phyloP scores from a whole-genome alignment of 2,329 filamentous ascomycete genomes.

The Neopestalotiopsis sp. region DNA sequence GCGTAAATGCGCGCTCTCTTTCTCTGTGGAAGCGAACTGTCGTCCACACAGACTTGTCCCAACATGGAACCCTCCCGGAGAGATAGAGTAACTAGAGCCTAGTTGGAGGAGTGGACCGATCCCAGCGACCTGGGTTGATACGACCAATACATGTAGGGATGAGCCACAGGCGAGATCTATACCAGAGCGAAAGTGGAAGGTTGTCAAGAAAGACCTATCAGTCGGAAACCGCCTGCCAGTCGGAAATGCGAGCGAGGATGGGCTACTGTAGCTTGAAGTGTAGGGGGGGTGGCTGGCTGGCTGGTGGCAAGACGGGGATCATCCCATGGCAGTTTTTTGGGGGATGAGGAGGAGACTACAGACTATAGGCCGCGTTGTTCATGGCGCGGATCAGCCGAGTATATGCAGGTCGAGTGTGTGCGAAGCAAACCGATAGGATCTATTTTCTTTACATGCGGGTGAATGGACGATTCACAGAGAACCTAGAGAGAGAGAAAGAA shows the following conservation, averaged over 20 bases:
- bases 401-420: neutral
- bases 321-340: neutral
- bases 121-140: slow-evolving; percentile 12
- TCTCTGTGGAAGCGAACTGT: neutral
- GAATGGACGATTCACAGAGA: neutral
- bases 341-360: neutral
- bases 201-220: neutral
- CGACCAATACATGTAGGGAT: neutral
- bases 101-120: neutral
- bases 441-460: neutral
- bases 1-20: neutral
- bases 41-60: neutral
- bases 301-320: neutral
- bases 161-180: slow-evolving; percentile 5
- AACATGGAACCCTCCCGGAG: neutral
- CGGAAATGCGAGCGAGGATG: neutral
- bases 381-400: neutral
- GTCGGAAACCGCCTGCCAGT: neutral
- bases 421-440: neutral
- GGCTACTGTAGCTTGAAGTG: neutral
- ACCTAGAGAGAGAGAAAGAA: no score
- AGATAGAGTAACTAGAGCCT: neutral
- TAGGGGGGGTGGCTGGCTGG: neutral
- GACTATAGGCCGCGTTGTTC: neutral
- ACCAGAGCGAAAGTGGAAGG: slow-evolving; percentile 10